Conservation (phyloP, 257 asterid genomes). For the Lycium barbarum region DNA sequence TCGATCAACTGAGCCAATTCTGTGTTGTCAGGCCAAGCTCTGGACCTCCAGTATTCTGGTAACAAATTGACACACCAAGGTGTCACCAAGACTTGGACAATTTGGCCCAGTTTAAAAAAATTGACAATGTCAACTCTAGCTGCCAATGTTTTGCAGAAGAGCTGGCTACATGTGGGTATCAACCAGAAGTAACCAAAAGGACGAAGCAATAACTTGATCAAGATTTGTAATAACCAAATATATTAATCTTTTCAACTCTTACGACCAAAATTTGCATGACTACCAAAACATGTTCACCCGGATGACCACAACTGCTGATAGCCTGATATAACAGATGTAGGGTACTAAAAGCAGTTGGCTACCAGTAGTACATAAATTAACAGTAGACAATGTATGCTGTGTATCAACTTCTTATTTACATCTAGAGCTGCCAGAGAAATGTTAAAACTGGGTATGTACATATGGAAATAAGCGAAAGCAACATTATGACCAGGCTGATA, state of each 20-base stretch:
- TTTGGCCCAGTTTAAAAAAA: not conserved
- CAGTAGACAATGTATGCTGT: slow-evolving; percentile 15
- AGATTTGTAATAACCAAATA: not conserved
- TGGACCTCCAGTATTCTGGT: not conserved
- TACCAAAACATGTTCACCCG: not conserved
- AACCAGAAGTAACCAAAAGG: not conserved
- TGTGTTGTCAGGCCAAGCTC: not conserved
- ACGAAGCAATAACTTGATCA: slow-evolving; percentile 20
- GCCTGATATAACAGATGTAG: not conserved
- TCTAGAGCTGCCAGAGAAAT: slow-evolving; percentile 6
- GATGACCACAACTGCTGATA: slow-evolving; percentile 22
- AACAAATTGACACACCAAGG: not conserved
- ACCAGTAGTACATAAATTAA: slow-evolving; percentile 3
- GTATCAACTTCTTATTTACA: slow-evolving; percentile 17
- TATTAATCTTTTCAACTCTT: not conserved
- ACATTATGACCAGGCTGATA: slow-evolving; percentile 24
- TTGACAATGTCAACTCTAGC: not conserved
- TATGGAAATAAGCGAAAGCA: not conserved
- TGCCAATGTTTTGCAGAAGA: not conserved
- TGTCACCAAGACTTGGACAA: not conserved
- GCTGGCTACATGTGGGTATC: not conserved
- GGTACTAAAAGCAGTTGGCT: not conserved
- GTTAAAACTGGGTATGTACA: slow-evolving; percentile 16
- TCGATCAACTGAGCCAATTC: slow-evolving; percentile 8
- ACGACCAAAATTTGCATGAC: slow-evolving; percentile 13